Evolutionary conservation across 1,139 yeast species (phyloP), one percentile per base, ranked within the genome.

Genomic region (Candida dubliniensis): DNA sequence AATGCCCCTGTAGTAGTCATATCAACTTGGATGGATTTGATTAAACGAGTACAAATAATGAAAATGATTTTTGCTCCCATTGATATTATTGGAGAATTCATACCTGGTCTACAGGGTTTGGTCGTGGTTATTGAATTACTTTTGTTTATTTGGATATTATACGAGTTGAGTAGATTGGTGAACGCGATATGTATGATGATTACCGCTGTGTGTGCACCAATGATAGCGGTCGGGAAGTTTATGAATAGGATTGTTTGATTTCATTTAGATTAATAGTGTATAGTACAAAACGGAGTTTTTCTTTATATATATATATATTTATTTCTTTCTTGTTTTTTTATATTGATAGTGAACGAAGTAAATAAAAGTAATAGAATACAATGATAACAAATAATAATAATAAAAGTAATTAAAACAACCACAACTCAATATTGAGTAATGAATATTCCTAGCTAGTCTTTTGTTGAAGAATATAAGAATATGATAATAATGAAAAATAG

Each of bases 141-240:
- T 34, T 64, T 73, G 6, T 73, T 73, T 51, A 51, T 69, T 52
- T 74, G 77, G 77, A 58, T 72, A 2, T 56, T 73, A 34, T 74
- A 70, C 50, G 77, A 72, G 54, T 58, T 72, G 49, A 71, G 76
- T 48, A 57, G 70, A 34, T 61, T 74, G 48, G 61, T 74, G 4
- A 77, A 73, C 53, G 77, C 78, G 1, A 51, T 74, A 31, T 73
- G 78, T 52, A 69, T 71, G 75, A 71, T 71, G 64, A 68, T 74
- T 11, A 69, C 69, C 48, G 77, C 79, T 0, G 56, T 74, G 6
- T 74, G 78, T 61, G 76, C 77, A 2, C 79, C 78, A 4, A 69
- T 74, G 71, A 71, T 73, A 23, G 77, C 78, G 3, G 60, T 73
- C 57, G 77, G 78, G 2, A 51, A 71, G 44, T 65, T 73, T 47